Conservation (phyloP, 1,139 yeast genomes). For the Pichia cactophila region DNA sequence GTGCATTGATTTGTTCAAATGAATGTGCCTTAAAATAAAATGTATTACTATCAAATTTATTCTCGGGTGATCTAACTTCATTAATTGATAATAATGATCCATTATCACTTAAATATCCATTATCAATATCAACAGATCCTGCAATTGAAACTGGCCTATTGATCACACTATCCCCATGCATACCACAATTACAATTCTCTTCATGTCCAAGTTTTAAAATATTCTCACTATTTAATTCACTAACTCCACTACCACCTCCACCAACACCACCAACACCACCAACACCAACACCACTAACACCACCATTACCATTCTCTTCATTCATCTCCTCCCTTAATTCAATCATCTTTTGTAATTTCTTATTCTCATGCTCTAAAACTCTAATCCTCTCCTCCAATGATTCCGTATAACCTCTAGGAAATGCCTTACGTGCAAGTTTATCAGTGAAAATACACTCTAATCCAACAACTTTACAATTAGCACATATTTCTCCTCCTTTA, state of each 20-base stretch:
- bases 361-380: conserved; percentile 51
- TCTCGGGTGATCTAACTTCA: not conserved
- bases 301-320: not conserved
- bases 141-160: conserved; percentile 60
- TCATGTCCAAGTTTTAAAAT: conserved; percentile 32
- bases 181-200: conserved; percentile 48
- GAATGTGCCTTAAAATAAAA: conserved; percentile 20
- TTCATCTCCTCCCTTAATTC: not conserved
- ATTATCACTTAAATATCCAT: conserved; percentile 43
- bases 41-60: not conserved
- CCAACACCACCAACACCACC: no score
- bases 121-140: conserved; percentile 43
- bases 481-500: conserved; percentile 34
- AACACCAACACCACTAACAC: not conserved
- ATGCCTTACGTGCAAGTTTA: conserved; percentile 63
- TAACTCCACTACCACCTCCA: conserved; percentile 5
- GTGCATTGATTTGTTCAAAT: conserved; percentile 60
- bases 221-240: not conserved
- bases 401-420: conserved; percentile 73
- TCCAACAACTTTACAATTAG: conserved; percentile 55
- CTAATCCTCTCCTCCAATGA: conserved; percentile 58
- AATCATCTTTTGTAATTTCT: conserved; percentile 37
- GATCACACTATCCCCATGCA: conserved; percentile 44
- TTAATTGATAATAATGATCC: conserved; percentile 26
- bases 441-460: conserved; percentile 67